Evolutionary conservation across 768 basidiomycete genomes (phyloP).

Genomic region (Trametes gibbosa): DNA sequence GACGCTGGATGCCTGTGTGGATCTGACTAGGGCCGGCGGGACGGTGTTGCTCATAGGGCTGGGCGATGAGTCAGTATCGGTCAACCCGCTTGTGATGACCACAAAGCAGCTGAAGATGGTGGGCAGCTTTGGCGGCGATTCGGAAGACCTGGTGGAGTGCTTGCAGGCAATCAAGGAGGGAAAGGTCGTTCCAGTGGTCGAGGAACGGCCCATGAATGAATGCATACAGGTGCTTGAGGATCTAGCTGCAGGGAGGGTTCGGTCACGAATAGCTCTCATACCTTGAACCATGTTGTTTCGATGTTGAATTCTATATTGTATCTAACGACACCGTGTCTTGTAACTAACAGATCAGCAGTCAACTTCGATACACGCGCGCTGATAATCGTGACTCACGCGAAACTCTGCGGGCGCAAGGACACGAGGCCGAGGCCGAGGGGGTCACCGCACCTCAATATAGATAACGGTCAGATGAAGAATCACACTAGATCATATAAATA

Average conservation of each 20-base stretch:
- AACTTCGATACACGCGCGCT: no score
- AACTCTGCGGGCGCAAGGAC: no score
- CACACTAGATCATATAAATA: neutral
- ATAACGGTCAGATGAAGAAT: no score
- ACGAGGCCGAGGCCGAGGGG: no score
- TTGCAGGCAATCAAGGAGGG: constrained; percentile 21
- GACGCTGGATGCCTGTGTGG: constrained; percentile 14
- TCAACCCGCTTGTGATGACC: constrained; percentile 7
- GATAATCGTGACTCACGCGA: no score
- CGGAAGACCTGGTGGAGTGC: constrained; percentile 20
- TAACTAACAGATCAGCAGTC: no score
- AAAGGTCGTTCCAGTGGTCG: constrained; percentile 18
- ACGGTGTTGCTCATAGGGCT: constrained; percentile 18
- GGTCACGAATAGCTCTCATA: constrained; percentile 20
- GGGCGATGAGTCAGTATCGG: neutral
- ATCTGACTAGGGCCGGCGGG: constrained; percentile 13
- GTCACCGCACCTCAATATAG: no score
- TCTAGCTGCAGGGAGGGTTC: constrained; percentile 16
- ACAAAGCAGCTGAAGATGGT: constrained; percentile 17
- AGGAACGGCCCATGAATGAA: constrained; percentile 19
- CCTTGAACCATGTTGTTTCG: neutral
- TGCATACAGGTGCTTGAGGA: constrained; percentile 20
- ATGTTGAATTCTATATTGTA: no score
- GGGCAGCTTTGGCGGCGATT: constrained; percentile 17
- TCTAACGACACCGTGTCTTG: no score